A percentile compares a stretch with the other conserved stretches of the same genome.
Conservation (phyloP, 2,329 filamentous ascomycete species). For the Xylaria sp. region DNA sequence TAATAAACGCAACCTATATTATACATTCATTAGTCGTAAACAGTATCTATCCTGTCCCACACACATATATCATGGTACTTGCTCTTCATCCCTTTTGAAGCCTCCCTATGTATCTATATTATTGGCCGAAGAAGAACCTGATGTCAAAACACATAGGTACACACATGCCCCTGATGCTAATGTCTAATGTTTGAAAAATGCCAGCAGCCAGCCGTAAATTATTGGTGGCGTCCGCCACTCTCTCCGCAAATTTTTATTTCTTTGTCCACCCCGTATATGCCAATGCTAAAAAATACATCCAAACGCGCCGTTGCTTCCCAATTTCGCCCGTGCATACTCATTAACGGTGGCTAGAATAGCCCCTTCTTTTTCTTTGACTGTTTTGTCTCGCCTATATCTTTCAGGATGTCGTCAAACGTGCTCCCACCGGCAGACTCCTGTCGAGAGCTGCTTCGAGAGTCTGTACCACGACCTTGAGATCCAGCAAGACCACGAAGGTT, state of each 20-base stretch:
- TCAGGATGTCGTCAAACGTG: conserved; percentile 51
- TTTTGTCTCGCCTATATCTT: conserved; percentile 45
- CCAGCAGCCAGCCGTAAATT: not conserved
- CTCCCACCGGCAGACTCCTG: conserved; percentile 47
- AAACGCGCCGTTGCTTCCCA: conserved; percentile 28
- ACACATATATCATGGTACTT: not conserved
- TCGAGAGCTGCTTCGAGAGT: conserved; percentile 44
- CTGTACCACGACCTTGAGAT: conserved; percentile 35
- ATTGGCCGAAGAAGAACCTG: not conserved
- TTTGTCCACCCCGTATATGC: conserved; percentile 19
- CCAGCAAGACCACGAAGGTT: conserved; percentile 44
- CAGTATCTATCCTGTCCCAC: not conserved
- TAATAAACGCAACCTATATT: no score
- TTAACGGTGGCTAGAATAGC: conserved; percentile 44
- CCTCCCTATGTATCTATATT: no score
- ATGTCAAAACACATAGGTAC: not conserved
- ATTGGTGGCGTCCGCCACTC: not conserved
- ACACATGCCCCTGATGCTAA: conserved; percentile 1
- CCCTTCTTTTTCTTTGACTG: conserved; percentile 51
- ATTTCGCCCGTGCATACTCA: conserved; percentile 2
- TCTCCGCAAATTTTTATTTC: conserved; percentile 1
- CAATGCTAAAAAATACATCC: conserved; percentile 22
- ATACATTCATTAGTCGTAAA: not conserved
- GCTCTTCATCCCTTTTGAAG: not conserved
- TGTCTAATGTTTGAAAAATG: not conserved